These are phyloP conservation scores for Geotrichum ghanense DNA, from an alignment of 805 yeast species.

Conservation along the genomic window DNA sequence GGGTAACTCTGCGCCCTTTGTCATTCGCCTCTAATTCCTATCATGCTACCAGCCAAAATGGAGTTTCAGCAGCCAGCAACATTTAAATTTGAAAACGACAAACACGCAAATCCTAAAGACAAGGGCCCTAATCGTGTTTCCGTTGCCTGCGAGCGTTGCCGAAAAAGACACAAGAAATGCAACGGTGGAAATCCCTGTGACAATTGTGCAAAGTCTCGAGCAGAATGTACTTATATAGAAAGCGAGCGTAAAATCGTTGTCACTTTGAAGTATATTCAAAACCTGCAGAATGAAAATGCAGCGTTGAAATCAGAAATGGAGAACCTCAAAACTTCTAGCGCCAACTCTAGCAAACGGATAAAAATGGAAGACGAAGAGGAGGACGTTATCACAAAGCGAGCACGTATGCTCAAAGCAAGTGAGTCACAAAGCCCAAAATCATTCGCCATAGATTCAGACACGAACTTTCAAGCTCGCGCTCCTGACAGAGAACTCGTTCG, in stretches of 20 bases:
- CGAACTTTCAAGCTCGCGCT: not conserved
- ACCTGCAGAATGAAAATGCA: constrained; percentile 13
- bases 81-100: not conserved
- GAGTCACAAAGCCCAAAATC: not conserved
- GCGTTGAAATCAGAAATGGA: constrained; percentile 6
- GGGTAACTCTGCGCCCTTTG: too few species aligned
- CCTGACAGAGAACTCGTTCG: not conserved
- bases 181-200: constrained; percentile 15
- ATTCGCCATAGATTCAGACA: not conserved
- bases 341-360: not conserved
- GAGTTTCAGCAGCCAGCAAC: not conserved
- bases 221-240: constrained; percentile 15
- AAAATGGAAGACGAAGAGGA: not conserved
- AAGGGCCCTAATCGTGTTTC: not conserved
- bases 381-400: not conserved
- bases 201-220: constrained; percentile 11
- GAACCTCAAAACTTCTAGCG: not conserved
- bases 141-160: constrained; percentile 18
- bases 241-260: constrained; percentile 18
- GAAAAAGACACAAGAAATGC: constrained; percentile 17
- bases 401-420: not conserved
- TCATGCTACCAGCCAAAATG: not conserved
- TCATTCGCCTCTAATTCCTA: too few species aligned
- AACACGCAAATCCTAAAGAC: not conserved
- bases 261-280: constrained; percentile 13